These are phyloP conservation scores for Monosporascus sp. DNA, from an alignment of 2,329 filamentous ascomycete genomes.

Conservation along the genomic window DNA sequence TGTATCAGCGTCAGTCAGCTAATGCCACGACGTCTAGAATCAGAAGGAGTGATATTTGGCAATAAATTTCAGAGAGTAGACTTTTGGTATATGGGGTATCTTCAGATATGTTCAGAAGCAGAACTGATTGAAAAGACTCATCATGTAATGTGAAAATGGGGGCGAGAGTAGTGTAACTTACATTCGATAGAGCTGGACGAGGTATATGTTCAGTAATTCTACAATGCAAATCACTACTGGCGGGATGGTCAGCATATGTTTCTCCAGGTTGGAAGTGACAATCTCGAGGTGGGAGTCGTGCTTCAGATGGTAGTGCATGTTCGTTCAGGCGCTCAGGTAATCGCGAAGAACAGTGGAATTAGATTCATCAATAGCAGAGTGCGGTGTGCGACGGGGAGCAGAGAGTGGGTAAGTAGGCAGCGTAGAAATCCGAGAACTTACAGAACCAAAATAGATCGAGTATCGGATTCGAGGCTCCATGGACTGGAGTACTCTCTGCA, in stretches of 20 bases:
- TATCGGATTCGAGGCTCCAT: too few relatives aligned
- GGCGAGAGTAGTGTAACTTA: slow-evolving; percentile 1
- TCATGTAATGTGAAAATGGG: slow-evolving; percentile 41
- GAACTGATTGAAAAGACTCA: slow-evolving; percentile 65
- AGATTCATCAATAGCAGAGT: slow-evolving; percentile 47
- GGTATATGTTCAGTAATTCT: neutral
- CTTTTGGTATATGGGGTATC: slow-evolving; percentile 62
- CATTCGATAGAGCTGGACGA: slow-evolving; percentile 3
- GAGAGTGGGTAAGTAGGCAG: neutral
- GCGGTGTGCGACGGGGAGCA: slow-evolving; percentile 3
- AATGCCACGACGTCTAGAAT: neutral
- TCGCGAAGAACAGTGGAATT: slow-evolving; percentile 57
- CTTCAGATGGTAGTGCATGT: slow-evolving; percentile 78
- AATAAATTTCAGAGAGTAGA: slow-evolving; percentile 42
- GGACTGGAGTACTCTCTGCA: too few relatives aligned
- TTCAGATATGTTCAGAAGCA: slow-evolving; percentile 68
- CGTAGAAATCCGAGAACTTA: slow-evolving; percentile 2
- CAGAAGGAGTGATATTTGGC: neutral
- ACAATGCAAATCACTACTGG: neutral
- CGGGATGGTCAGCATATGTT: neutral
- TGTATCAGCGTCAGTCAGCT: neutral
- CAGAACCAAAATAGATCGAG: neutral
- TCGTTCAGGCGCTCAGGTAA: slow-evolving; percentile 55
- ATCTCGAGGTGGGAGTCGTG: slow-evolving; percentile 18
- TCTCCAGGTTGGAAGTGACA: slow-evolving; percentile 3